Percentiles rank a stretch among this genome's conserved stretches.
Conservation (phyloP, 2,329 filamentous ascomycete genomes). For the Talaromyces piceae region DNA sequence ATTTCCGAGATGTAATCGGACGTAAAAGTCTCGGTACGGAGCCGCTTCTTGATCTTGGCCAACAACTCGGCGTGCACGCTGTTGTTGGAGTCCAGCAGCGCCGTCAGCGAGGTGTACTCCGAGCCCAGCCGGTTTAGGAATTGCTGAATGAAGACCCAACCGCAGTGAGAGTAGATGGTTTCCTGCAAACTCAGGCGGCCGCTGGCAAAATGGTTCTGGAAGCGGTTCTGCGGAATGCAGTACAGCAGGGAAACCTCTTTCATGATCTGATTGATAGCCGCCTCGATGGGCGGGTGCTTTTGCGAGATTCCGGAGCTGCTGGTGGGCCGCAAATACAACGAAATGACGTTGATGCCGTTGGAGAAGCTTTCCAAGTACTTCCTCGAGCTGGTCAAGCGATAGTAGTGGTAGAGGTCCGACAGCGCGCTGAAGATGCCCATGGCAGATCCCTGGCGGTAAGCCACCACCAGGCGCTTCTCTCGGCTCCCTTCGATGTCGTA, state of each 20-base stretch:
- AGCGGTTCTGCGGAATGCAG: conserved; percentile 95
- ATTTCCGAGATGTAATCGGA: conserved; percentile 98
- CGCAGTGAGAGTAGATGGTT: conserved; percentile 93
- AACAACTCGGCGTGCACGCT: conserved; percentile 79
- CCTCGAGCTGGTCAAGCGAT: conserved; percentile 87
- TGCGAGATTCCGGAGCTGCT: conserved; percentile 48
- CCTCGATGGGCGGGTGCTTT: conserved; percentile 72
- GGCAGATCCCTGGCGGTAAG: conserved; percentile 88
- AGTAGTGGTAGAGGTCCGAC: conserved; percentile 97
- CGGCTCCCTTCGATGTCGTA: conserved; percentile 88
- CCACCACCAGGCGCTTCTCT: conserved; percentile 90
- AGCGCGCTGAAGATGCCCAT: conserved; percentile 90
- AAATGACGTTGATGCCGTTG: conserved; percentile 96
- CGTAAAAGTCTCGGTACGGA: conserved; percentile 95
- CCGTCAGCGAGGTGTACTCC: conserved; percentile 81
- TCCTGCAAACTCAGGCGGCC: conserved; percentile 89
- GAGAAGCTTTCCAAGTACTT: conserved; percentile 99
- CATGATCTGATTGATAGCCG: conserved; percentile 96
- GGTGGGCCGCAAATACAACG: conserved; percentile 78
- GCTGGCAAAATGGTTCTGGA: conserved; percentile 79
- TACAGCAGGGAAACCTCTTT: conserved; percentile 96
- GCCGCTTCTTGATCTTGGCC: conserved; percentile 87
- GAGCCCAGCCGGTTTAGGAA: conserved; percentile 92
- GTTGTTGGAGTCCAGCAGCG: conserved; percentile 72
- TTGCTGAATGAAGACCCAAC: conserved; percentile 96